These are phyloP conservation scores for Ilex asprella DNA, from an alignment of 257 asterid genomes.

Conservation along the genomic window DNA sequence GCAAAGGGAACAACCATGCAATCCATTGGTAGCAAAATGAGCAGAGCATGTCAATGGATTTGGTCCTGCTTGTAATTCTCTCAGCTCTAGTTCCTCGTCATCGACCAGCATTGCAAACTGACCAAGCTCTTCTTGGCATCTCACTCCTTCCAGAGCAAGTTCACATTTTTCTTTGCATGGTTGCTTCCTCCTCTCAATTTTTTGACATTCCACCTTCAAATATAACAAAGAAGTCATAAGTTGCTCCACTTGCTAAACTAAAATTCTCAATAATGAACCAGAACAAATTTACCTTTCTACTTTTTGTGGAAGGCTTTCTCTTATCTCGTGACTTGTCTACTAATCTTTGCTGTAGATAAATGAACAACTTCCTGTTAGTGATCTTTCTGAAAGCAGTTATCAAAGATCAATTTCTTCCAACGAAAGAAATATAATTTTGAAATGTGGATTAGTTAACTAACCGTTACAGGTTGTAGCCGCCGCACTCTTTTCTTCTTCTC, in stretches of 20 bases:
- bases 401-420: constrained; percentile 9
- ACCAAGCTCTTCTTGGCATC: constrained; percentile 38
- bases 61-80: constrained; percentile 77
- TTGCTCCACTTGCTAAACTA: constrained; percentile 3
- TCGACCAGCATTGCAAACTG: constrained; percentile 49
- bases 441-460: constrained; percentile 32
- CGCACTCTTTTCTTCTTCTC: constrained; percentile 56
- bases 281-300: constrained; percentile 43
- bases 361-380: constrained; percentile 10
- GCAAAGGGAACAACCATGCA: constrained; percentile 89
- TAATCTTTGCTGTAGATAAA: constrained; percentile 58
- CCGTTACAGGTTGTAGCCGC: constrained; percentile 56
- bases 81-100: constrained; percentile 93
- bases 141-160: constrained; percentile 52
- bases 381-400: constrained; percentile 9
- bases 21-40: constrained; percentile 60
- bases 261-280: background rate
- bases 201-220: constrained; percentile 49
- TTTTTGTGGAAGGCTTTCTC: constrained; percentile 47
- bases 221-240: constrained; percentile 10
- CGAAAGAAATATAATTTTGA: background rate
- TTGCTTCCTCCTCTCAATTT: constrained; percentile 36
- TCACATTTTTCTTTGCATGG: constrained; percentile 62
- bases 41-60: constrained; percentile 70
- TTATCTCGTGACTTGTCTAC: constrained; percentile 52